Base-by-base conservation (phyloP, 2,329 filamentous ascomycete species). In the Fonsecaea pugnacius region DNA sequence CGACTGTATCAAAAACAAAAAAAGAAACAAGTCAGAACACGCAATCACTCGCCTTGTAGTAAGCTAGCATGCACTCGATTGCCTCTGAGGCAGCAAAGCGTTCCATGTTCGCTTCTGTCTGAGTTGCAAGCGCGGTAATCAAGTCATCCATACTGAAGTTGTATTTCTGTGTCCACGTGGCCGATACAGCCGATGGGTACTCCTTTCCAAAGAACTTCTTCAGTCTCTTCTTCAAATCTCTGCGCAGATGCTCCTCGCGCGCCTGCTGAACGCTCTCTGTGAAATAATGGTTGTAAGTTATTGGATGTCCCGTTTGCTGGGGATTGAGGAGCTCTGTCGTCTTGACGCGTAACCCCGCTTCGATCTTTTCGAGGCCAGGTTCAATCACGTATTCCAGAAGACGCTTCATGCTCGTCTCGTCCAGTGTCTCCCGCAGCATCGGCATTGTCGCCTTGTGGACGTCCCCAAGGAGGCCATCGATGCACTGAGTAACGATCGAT, bases 271-370 rank as follows among this genome's bases (percentile, higher is more conserved):
- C 51, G n/a, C 57, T 74, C 32, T 75, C 74, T 3, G 71, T 75
- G 18, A 75, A 76, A 61, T 75, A 74, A 50, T 75, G 72, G 57
- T 77, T 78, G 63, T 76, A 77, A 0, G 76, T 78, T 24, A 75
- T 73, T 0, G 75, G 73, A 61, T 75, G 73, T 1, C 74, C 70
- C 8, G 73, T 72, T 66, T 77, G 82, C 72, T 83, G 78, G 10
- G 75, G 80, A 16, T 73, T 69, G 0, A 88, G 71, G 1, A 88
- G 69, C 57, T 82, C 78, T 0, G 58, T 57, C 1, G 80, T 73
- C 68, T 84, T 84, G 0, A 68, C 64, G 6, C 78, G 73, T 1
- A 83, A 74, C 2, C 64, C 66, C 3, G 66, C 43, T 9, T 78
- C 66, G 14, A 81, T 68, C 1, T 73, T 60, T 0, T 78, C 67